These are phyloP conservation scores for Colletotrichum filicis DNA, from an alignment of 2,329 filamentous ascomycete genomes.

Conservation along the genomic window DNA sequence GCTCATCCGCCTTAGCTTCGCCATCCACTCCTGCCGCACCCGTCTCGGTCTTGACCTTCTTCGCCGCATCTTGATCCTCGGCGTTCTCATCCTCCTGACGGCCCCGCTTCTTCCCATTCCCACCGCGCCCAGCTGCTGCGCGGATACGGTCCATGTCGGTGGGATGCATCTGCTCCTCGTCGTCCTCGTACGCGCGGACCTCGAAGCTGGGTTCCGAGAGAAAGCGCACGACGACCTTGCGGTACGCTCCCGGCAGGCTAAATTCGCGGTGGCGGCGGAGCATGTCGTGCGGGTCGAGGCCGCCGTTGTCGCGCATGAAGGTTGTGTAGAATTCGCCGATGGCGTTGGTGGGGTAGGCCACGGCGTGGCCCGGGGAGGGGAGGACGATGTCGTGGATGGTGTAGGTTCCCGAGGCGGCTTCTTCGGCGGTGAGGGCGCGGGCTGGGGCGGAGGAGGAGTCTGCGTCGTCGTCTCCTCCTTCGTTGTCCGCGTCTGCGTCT, in stretches of 20 bases:
- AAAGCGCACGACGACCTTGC: constrained; percentile 83
- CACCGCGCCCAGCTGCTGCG: constrained; percentile 46
- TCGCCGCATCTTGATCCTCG: constrained; percentile 37
- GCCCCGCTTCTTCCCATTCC: constrained; percentile 36
- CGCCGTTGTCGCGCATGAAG: constrained; percentile 88
- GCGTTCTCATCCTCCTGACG: constrained; percentile 21
- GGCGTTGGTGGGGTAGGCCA: constrained; percentile 86
- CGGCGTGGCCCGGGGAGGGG: constrained; percentile 90
- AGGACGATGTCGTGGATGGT: constrained; percentile 90
- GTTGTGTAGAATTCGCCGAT: constrained; percentile 85
- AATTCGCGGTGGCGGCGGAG: constrained; percentile 86
- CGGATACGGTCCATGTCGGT: constrained; percentile 83
- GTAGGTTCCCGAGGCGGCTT: constrained; percentile 80
- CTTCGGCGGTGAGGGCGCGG: constrained; percentile 78
- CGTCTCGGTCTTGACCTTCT: constrained; percentile 36
- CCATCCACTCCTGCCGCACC: background rate
- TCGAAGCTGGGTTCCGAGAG: constrained; percentile 70
- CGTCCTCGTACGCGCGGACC: constrained; percentile 75
- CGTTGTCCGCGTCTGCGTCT: constrained; percentile 56
- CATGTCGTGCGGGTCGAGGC: constrained; percentile 87
- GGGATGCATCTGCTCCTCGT: constrained; percentile 85
- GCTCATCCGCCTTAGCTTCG: constrained; percentile 4
- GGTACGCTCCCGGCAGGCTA: constrained; percentile 88
- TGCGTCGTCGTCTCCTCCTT: constrained; percentile 66
- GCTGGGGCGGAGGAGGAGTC: constrained; percentile 74